Percentiles rank a stretch among this genome's conserved stretches.
Evolutionary conservation across 306 rosid genomes (phyloP).

Genomic region (Acacia crassicarpa): DNA sequence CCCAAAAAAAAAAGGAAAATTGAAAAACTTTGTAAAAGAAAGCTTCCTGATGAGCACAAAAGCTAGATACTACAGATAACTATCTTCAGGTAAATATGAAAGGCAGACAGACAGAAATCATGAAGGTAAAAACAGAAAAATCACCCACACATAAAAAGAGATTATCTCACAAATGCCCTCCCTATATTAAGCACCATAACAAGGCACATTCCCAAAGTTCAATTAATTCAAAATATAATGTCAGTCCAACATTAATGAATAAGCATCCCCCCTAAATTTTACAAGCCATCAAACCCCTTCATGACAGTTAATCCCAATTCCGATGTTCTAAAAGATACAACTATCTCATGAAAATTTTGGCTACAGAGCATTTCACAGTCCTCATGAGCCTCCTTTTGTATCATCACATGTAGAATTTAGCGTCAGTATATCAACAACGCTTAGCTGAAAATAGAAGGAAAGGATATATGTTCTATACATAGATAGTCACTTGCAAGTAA

Average conservation of each 20-base stretch:
- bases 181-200: not conserved
- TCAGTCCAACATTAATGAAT: constrained; percentile 10
- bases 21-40: not conserved
- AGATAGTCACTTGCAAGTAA: not conserved
- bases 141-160: constrained; percentile 4
- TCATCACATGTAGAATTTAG: not conserved
- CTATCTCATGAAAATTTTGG: not conserved
- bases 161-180: constrained; percentile 17
- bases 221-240: constrained; percentile 1
- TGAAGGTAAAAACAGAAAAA: not conserved
- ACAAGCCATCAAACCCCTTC: not conserved
- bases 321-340: not conserved
- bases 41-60: not conserved
- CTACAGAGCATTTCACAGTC: not conserved
- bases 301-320: not conserved
- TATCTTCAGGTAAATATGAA: not conserved
- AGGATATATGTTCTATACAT: not conserved
- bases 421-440: not conserved
- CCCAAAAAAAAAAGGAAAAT: not conserved
- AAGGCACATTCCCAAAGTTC: not conserved
- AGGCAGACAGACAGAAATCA: not conserved
- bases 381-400: not conserved
- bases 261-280: not conserved
- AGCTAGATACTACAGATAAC: not conserved
- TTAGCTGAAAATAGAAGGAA: not conserved